Base-by-base conservation (phyloP, 2,329 filamentous ascomycete genomes). In the Ceratocystis smalleyi region DNA sequence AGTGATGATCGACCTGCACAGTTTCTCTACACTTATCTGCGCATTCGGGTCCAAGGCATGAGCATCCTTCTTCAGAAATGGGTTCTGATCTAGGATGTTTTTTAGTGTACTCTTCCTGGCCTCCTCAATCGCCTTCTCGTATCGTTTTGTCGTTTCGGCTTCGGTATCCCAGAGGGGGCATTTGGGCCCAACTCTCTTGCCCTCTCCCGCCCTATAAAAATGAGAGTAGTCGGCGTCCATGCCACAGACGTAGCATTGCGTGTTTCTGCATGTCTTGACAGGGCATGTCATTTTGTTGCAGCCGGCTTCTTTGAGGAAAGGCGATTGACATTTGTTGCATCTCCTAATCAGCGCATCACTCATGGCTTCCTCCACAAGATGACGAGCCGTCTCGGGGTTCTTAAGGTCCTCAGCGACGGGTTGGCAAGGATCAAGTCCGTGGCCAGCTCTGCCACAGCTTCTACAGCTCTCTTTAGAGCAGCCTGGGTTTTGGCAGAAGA, bases 261-360 rank as follows among this genome's bases (percentile, higher is more conserved):
- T 70, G 55, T 82, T 80, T 1, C 64, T 4, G 66, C 82, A 85
- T 1, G 74, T 74, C 49, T 70, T 61, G n/a, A 79, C 79, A 0
- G 81, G 77, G 72, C 90, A 95, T 0, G 73, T 79, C 81, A 95
- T 89, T 74, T 91, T 91, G 75, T 95, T 95, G 75, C 90, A 95
- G 2, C 90, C 90, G 40, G 76, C 72, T 43, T 85, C 81, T 71
- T 95, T 95, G 72, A 95, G 81, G 69, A 92, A 94, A 0, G 85
- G 83, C n/a, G 83, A 81, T n/a, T 79, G 70, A 76, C 82, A 84
- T 68, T 79, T 79, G 69, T 89, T 89, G 77, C 90, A 95, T 32
- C 77, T 83, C 22, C 90, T 82, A 63, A 95, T 87, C 68, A 95
- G 70, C 1, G 90, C 90, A 17, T 81, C 79, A 1, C 87, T 89